Evolutionary conservation across 2,329 filamentous ascomycete species (phyloP), one percentile per base, ranked within the genome.

Genomic region (Trichoderma endophyticum): DNA sequence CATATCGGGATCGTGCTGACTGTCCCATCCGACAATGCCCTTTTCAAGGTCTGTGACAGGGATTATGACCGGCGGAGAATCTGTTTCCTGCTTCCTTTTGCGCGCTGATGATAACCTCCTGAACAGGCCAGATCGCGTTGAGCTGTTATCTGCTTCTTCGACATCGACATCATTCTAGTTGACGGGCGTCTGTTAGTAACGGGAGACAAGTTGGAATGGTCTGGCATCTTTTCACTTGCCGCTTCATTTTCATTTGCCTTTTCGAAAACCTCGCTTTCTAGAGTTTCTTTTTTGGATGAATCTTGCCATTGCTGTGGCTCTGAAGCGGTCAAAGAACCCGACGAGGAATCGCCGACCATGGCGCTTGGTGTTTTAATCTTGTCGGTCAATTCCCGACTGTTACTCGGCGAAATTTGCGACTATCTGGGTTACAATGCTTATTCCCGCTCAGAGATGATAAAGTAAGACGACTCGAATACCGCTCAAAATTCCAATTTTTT

Each of bases 1-100:
- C 66, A 69, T 69, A 21, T 69, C n/a, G 14, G 66, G 66, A 4
- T 69, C 66, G 14, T 60, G 26, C 21, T 69, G 56, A 34, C 66
- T 69, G 24, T 69, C 66, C 66, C 66, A 69, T 12, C 66, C 66
- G 66, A 69, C 26, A 30, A 69, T 51, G n/a, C 56, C 56, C 11
- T 61, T 69, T 32, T 69, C 66, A 26, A 69, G 66, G 21, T 69
- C 66, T n/a, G 66, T 61, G 11, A 57, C 11, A 34, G 66, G 66
- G 15, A 69, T 61, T 2, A 36, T 4, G 2, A 26, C 26, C 12
- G 56, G 36, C 14, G 21, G n/a, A 51, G 28, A 6, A 18, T 60
- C 15, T 12, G n/a, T 4, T 18, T 69, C 54, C 14, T 36, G 36
- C 6, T 69, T 48, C 18, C 34, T 61, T 5, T 14, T 48, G 26